A percentile compares a stretch with the other conserved stretches of the same genome.
Conservation (phyloP, 148 eudicot genomes). For the Simmondsia chinensis region DNA sequence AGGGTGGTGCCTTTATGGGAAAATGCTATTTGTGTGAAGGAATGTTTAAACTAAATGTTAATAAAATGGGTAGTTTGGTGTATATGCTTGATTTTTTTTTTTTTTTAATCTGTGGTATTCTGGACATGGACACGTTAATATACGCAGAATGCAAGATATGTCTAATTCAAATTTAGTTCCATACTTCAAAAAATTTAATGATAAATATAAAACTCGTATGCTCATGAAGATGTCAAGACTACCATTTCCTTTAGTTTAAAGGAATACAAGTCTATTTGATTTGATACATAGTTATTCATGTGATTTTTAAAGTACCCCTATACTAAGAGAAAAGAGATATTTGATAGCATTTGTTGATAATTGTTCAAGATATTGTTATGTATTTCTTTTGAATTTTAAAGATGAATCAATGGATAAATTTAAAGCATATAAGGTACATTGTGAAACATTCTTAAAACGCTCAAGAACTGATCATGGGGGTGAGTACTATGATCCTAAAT, state of each 20-base stretch:
- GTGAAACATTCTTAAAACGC: background rate
- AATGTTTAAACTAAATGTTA: background rate
- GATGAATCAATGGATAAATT: slow-evolving; percentile 6
- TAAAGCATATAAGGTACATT: slow-evolving; percentile 1
- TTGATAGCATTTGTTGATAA: too few relatives aligned
- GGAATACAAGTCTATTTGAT: background rate
- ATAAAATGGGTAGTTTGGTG: background rate
- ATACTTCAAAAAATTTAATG: background rate
- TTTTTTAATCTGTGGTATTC: background rate
- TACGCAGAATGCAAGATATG: background rate
- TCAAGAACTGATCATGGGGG: background rate
- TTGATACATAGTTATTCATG: background rate
- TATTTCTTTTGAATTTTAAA: slow-evolving; percentile 3
- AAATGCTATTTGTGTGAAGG: background rate
- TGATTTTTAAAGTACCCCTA: too few relatives aligned
- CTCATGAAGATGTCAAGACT: background rate
- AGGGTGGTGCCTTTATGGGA: background rate
- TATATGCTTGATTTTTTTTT: background rate
- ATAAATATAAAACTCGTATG: background rate
- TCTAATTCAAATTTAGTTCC: background rate
- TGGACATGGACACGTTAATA: background rate
- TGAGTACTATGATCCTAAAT: background rate
- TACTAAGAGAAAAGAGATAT: too few relatives aligned
- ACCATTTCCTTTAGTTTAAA: background rate
- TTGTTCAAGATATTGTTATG: too few relatives aligned